A percentile compares a stretch with the other conserved stretches of the same genome.
Conservation (phyloP, 306 rosid genomes). For the Acacia melanoxylon region DNA sequence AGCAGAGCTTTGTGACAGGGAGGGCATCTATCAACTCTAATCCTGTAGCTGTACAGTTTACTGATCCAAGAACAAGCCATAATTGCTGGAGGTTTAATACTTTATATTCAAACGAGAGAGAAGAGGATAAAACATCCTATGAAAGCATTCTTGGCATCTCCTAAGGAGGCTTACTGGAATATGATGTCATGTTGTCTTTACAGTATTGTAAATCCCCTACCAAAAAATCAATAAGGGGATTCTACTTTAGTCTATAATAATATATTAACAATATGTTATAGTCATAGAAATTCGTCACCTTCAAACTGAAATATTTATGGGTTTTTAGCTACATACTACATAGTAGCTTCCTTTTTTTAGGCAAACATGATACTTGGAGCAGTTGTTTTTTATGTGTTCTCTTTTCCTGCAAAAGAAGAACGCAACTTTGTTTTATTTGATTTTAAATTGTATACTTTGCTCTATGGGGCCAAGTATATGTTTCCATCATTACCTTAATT, state of each 20-base stretch:
- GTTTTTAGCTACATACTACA: background rate
- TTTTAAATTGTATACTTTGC: background rate
- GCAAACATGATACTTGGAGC: background rate
- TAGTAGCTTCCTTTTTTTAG: background rate
- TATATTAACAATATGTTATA: background rate
- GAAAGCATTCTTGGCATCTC: slow-evolving; percentile 23
- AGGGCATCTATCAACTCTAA: background rate
- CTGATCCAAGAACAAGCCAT: slow-evolving; percentile 17
- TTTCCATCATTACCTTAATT: background rate
- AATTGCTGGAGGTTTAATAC: slow-evolving; percentile 7
- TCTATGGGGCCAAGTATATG: background rate
- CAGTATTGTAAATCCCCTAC: slow-evolving; percentile 11
- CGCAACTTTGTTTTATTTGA: background rate
- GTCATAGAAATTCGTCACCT: background rate
- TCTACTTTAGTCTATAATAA: background rate
- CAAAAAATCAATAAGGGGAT: background rate
- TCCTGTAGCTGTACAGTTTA: slow-evolving; percentile 38
- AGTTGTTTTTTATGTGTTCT: background rate
- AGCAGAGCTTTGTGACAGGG: slow-evolving; percentile 24
- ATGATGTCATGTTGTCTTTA: slow-evolving; percentile 21
- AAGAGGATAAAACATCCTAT: slow-evolving; percentile 27
- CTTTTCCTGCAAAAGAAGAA: background rate
- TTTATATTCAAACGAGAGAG: slow-evolving; percentile 8
- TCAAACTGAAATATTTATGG: background rate
- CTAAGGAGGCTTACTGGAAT: slow-evolving; percentile 34